Conservation (phyloP, 495 filamentous ascomycete genomes). For the Xylaria intraflava region DNA sequence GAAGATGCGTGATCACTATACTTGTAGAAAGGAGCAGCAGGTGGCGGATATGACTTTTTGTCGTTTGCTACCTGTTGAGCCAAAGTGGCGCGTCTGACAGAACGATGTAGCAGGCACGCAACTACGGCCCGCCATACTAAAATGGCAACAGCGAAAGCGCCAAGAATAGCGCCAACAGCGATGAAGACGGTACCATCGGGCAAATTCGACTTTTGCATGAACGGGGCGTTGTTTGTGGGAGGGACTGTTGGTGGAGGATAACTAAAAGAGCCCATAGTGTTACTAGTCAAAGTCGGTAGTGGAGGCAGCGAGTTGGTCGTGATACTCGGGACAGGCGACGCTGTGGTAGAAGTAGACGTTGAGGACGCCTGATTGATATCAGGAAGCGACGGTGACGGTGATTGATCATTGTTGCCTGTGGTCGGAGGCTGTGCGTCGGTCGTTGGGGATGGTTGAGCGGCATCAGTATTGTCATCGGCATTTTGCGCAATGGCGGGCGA, state of each 20-base stretch:
- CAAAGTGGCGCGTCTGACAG: constrained; percentile 71
- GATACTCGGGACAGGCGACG: constrained; percentile 19
- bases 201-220: constrained; percentile 85
- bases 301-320: constrained; percentile 14
- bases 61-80: constrained; percentile 60
- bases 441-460: constrained; percentile 18
- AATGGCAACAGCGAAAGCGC: constrained; percentile 69
- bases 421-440: constrained; percentile 1
- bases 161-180: constrained; percentile 79
- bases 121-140: constrained; percentile 84
- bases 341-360: constrained; percentile 10
- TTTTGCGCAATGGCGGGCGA: constrained; percentile 21
- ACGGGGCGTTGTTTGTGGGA: constrained; percentile 77
- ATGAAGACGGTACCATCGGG: constrained; percentile 98
- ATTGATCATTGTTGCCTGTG: neutral
- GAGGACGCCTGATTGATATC: constrained; percentile 9
- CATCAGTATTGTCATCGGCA: constrained; percentile 5
- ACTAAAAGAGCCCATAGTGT: constrained; percentile 36
- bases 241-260: constrained; percentile 66
- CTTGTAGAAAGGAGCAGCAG: constrained; percentile 50
- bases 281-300: too few species aligned
- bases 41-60: constrained; percentile 49
- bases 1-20: constrained; percentile 52
- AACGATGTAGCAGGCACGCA: constrained; percentile 87
- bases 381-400: constrained; percentile 2